Base-by-base conservation (phyloP, 2,329 filamentous ascomycete genomes). In the Botrytis paeoniae region DNA sequence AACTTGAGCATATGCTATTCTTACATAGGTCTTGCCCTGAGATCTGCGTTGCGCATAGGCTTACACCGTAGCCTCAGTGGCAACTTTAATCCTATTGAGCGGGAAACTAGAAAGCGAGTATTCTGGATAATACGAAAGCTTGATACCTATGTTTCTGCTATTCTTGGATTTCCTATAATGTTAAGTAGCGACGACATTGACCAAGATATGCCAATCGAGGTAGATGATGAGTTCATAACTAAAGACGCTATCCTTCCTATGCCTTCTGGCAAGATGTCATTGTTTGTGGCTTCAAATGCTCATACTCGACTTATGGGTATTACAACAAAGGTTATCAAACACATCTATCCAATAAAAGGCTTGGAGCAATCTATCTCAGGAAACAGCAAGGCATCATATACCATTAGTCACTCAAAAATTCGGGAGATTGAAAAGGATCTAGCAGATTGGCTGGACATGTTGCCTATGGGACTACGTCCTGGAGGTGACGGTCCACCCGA, bases 1-100 rank as follows among this genome's bases (percentile, higher is more conserved):
- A 93, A 93, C 79, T 83, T 95, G 43, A 93, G 90, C 79, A 92
- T 90, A 16, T 95, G 93, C 80, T 95, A 95, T 81, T 89, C 92
- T 0, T 94, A 93, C 77, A 87, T 95, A 65, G 93, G 93, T 10
- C 92, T 95, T 77, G 93, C 92, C 3, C 84, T 95, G 66, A 88
- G 92, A 69, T 91, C 92, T 10, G 89, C 92, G n/a, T 82, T 95
- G 48, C 89, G 92, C 41, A 90, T 95, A 83, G 93, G 93, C 12
- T 84, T 95, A 39, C 93, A 96, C 80, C 90, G 93, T 70, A 89
- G 92, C 74, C 83, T 95, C 9, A 85, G 89, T 65, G 86, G 88
- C 72, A 86, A 86, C 72, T 86, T 92, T 71, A 86, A 87, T 68
- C 85, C 88, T 3, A 87, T 92, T 72, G 89, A 92, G 78, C 85